Percentiles rank a stretch among this genome's conserved stretches.
Evolutionary conservation across 1,139 yeast genomes (phyloP).

Genomic region (Kodamaea sp.): DNA sequence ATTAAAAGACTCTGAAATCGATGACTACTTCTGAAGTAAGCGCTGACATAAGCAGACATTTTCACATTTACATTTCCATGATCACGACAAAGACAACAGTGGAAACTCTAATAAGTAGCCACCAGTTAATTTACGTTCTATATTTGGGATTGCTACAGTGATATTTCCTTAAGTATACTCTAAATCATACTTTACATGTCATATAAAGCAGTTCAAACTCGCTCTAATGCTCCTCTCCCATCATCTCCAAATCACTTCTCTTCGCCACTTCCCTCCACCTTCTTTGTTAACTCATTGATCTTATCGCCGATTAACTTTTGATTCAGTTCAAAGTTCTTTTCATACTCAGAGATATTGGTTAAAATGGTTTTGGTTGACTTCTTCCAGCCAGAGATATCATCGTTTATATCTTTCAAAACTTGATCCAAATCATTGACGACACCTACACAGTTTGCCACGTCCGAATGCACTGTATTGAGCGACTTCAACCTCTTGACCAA

Average conservation of each 20-base stretch:
- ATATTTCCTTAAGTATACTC: no score
- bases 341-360: constrained; percentile 26
- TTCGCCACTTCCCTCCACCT: neutral
- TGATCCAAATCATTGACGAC: constrained; percentile 33
- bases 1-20: no score
- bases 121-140: no score
- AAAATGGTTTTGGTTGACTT: constrained; percentile 35
- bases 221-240: no score
- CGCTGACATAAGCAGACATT: no score
- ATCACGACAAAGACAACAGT: no score
- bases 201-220: no score
- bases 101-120: no score
- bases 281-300: constrained; percentile 1
- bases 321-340: constrained; percentile 11
- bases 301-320: constrained; percentile 9
- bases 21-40: no score
- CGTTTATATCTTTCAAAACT: constrained; percentile 29
- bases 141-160: no score
- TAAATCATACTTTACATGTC: no score
- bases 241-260: neutral
- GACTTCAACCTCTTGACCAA: constrained; percentile 42
- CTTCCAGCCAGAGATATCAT: constrained; percentile 43
- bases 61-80: no score
- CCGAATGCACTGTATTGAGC: constrained; percentile 43
- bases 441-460: constrained; percentile 26